Conservation (phyloP, 768 basidiomycete species). For the Polyporus arcularius region DNA sequence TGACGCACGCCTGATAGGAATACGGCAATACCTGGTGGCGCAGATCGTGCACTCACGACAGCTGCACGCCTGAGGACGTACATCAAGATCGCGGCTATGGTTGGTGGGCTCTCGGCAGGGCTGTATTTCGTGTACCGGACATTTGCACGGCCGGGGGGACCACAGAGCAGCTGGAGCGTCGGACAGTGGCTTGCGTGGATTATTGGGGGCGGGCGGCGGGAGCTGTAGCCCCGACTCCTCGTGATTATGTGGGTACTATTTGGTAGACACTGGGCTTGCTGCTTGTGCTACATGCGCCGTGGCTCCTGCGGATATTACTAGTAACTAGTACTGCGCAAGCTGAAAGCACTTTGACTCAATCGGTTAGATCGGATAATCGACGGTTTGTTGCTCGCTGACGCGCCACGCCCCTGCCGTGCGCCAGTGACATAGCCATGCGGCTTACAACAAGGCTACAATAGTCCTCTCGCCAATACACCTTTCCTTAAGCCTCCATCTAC, state of each 20-base stretch:
- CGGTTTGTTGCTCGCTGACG: constrained; percentile 23
- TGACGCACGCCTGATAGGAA: constrained; percentile 23
- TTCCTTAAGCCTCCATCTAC: constrained; percentile 16
- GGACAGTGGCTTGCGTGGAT: constrained; percentile 70
- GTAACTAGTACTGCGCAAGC: too few species aligned
- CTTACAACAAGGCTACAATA: constrained; percentile 24
- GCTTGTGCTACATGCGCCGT: neutral
- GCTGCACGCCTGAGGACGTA: constrained; percentile 71
- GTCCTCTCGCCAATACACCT: constrained; percentile 19
- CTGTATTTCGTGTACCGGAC: constrained; percentile 71
- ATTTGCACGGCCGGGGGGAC: constrained; percentile 60
- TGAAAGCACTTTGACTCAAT: neutral
- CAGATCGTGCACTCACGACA: constrained; percentile 73
- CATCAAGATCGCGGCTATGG: constrained; percentile 66
- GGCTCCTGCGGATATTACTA: neutral
- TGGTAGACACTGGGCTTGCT: neutral
- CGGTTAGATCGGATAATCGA: constrained; percentile 29
- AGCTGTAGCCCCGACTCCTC: constrained; percentile 31
- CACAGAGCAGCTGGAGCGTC: constrained; percentile 49
- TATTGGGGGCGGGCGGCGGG: constrained; percentile 48
- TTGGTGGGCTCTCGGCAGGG: constrained; percentile 76
- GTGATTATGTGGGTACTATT: neutral
- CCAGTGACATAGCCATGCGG: constrained; percentile 21
- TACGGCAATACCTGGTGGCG: constrained; percentile 64
- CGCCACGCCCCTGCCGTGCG: constrained; percentile 26